These are phyloP conservation scores for Luzula sylvatica DNA, from an alignment of 176 grass and related monocot species.

Conservation along the genomic window DNA sequence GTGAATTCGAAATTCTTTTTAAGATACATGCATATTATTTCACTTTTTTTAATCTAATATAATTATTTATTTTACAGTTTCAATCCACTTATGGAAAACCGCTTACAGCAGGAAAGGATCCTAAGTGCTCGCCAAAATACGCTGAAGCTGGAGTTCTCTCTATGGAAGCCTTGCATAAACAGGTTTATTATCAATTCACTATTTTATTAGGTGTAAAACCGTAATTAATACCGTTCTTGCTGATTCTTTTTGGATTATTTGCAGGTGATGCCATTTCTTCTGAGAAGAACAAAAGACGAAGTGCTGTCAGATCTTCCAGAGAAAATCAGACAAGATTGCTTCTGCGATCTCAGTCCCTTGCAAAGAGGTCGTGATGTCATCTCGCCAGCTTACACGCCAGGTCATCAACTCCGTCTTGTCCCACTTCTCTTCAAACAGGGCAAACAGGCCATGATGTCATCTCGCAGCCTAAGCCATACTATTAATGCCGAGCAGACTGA, in stretches of 20 bases:
- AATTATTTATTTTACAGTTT: conserved; percentile 42
- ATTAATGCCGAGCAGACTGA: too few relatives aligned
- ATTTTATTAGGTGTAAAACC: neutral
- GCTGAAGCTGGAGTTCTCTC: conserved; percentile 98
- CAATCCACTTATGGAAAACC: conserved; percentile 97
- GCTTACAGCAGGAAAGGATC: conserved; percentile 77
- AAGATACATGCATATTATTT: conserved; percentile 9
- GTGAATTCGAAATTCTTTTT: conserved; percentile 16
- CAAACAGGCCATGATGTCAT: too few relatives aligned
- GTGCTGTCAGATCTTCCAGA: conserved; percentile 97
- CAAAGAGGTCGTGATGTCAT: conserved; percentile 36
- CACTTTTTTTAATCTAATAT: conserved; percentile 8
- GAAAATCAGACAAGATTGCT: conserved; percentile 99
- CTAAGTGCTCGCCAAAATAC: conserved; percentile 98
- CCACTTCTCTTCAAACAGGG: too few relatives aligned
- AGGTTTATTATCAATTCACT: conserved; percentile 36
- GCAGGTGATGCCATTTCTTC: conserved; percentile 98
- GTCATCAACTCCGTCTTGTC: too few relatives aligned
- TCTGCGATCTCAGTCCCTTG: conserved; percentile 66
- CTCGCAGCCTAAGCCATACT: too few relatives aligned
- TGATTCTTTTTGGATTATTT: conserved; percentile 2
- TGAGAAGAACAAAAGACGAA: conserved; percentile 96
- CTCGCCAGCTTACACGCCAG: too few relatives aligned
- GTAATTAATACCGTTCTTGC: neutral
- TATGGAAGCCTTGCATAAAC: conserved; percentile 98